Evolutionary conservation across 257 asterid genomes (phyloP).

Genomic region (Agastache rugosa): DNA sequence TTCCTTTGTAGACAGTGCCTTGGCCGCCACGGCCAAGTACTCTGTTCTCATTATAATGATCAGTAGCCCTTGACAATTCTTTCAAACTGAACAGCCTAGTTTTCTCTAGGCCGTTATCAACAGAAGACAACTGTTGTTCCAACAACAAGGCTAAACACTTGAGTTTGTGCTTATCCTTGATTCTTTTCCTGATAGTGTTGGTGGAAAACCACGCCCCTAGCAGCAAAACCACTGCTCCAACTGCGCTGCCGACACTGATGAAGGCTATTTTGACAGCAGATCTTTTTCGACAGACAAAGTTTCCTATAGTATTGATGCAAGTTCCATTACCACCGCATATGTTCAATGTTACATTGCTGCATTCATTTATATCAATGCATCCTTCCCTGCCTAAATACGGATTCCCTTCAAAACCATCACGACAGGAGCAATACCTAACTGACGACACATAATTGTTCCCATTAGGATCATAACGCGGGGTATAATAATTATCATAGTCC

Average conservation of each 20-base stretch:
- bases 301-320: slow-evolving; percentile 18
- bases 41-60: slow-evolving; percentile 41
- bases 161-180: slow-evolving; percentile 29
- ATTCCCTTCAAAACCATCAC: slow-evolving; percentile 3
- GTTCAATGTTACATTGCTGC: not conserved
- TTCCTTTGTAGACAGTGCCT: slow-evolving; percentile 54
- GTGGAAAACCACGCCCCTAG: slow-evolving; percentile 6
- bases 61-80: slow-evolving; percentile 42
- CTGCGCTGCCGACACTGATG: slow-evolving; percentile 8
- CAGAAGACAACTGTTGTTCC: slow-evolving; percentile 38
- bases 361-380: slow-evolving; percentile 16
- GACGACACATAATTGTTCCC: slow-evolving; percentile 1
- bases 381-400: slow-evolving; percentile 2
- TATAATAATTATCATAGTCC: not conserved
- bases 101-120: slow-evolving; percentile 36
- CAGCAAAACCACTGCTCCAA: not conserved
- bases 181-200: slow-evolving; percentile 11
- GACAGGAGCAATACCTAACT: not conserved
- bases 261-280: not conserved
- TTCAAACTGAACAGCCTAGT: slow-evolving; percentile 35
- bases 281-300: not conserved
- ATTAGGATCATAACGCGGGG: not conserved
- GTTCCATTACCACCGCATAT: not conserved
- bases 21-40: slow-evolving; percentile 51
- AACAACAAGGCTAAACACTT: slow-evolving; percentile 39